phyloP scores from a whole-genome alignment of 495 filamentous ascomycete species.

The Xylaria palmicola region DNA sequence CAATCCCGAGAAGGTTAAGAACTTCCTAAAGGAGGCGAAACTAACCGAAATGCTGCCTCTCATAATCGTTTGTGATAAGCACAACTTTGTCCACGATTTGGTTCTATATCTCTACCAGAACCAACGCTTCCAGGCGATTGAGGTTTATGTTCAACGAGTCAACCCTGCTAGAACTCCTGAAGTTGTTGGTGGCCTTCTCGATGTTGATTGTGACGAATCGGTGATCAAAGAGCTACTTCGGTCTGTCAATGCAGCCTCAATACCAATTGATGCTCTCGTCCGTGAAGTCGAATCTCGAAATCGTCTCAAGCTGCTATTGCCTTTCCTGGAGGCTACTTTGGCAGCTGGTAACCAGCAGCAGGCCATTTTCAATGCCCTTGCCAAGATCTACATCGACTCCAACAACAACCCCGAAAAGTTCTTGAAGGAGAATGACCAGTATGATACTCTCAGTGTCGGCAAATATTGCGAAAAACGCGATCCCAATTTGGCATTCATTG shows the following conservation, averaged over 20 bases:
- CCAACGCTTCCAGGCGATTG: slow-evolving; percentile 99
- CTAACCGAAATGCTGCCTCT: slow-evolving; percentile 90
- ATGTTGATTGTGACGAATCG: slow-evolving; percentile 94
- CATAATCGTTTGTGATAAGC: slow-evolving; percentile 98
- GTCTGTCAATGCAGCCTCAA: slow-evolving; percentile 78
- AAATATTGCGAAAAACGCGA: slow-evolving; percentile 99
- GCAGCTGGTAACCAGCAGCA: slow-evolving; percentile 93
- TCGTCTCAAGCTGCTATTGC: slow-evolving; percentile 89
- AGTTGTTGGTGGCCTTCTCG: slow-evolving; percentile 92
- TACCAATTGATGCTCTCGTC: slow-evolving; percentile 96
- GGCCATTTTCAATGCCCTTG: slow-evolving; percentile 96
- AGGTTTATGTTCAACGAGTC: slow-evolving; percentile 98
- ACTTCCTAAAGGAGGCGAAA: slow-evolving; percentile 97
- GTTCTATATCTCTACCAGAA: slow-evolving; percentile 98
- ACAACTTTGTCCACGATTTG: slow-evolving; percentile 97
- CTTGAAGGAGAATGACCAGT: slow-evolving; percentile 96
- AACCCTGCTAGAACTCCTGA: slow-evolving; percentile 92
- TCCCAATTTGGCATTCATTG: slow-evolving; percentile 93
- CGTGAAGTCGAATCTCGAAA: slow-evolving; percentile 93
- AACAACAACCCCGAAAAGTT: slow-evolving; percentile 99
- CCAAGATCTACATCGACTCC: slow-evolving; percentile 99
- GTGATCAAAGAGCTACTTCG: slow-evolving; percentile 93
- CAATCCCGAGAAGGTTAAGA: slow-evolving; percentile 97
- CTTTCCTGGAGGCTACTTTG: slow-evolving; percentile 93
- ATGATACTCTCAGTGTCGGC: slow-evolving; percentile 88